These are phyloP conservation scores for Protomyces gravidus DNA, from an alignment of 1,139 yeast species.

Conservation along the genomic window DNA sequence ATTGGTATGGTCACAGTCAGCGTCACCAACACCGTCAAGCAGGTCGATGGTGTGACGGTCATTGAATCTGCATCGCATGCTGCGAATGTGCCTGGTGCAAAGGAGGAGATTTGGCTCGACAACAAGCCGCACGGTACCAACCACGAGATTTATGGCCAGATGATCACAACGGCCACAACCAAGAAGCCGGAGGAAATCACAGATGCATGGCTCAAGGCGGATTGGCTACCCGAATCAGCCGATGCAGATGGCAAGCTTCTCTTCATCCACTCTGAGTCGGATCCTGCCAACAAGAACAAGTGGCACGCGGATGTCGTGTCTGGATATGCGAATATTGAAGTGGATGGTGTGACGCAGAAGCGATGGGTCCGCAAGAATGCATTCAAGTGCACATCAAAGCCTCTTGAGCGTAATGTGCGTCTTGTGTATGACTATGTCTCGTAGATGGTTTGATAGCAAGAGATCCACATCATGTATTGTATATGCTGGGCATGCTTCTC, in stretches of 20 bases:
- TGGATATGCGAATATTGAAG: conserved; percentile 17
- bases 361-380: conserved; percentile 15
- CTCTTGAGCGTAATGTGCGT: conserved; percentile 5
- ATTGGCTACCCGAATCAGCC: conserved; percentile 1
- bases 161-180: background rate
- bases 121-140: conserved; percentile 3
- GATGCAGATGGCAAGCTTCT: conserved; percentile 12
- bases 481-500: no score
- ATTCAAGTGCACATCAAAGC: background rate
- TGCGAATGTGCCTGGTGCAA: conserved; percentile 18
- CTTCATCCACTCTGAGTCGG: conserved; percentile 17
- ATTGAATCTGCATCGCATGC: conserved; percentile 18
- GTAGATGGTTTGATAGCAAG: background rate
- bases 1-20: conserved; percentile 23
- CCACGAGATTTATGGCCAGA: conserved; percentile 20
- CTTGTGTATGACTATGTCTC: conserved; percentile 23
- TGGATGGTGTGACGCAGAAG: conserved; percentile 20
- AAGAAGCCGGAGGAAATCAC: conserved; percentile 14
- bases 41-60: conserved; percentile 13
- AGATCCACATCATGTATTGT: no score
- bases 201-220: conserved; percentile 15
- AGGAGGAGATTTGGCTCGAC: conserved; percentile 15
- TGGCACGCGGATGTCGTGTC: conserved; percentile 15
- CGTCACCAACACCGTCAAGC: conserved; percentile 15
- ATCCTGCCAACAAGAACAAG: conserved; percentile 23